A percentile compares a stretch with the other conserved stretches of the same genome.
Evolutionary conservation across 306 rosid genomes (phyloP).

Genomic region (Corylus avellana): DNA sequence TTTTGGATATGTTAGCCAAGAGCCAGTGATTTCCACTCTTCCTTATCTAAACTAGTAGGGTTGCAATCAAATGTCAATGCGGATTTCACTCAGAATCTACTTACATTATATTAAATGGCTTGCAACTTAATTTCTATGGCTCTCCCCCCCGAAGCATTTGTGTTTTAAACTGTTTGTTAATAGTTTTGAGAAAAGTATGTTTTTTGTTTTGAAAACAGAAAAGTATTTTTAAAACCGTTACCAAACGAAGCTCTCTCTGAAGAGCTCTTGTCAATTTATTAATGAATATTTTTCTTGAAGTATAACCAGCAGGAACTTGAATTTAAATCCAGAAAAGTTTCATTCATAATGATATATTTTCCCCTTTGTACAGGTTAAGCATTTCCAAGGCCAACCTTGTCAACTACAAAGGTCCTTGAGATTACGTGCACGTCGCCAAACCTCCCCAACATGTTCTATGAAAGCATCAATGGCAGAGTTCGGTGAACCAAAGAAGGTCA

Average conservation of each 20-base stretch:
- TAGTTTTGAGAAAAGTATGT: no score
- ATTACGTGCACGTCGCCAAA: not conserved
- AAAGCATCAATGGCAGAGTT: conserved; percentile 33
- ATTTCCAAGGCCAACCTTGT: conserved; percentile 11
- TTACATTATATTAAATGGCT: not conserved
- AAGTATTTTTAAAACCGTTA: no score
- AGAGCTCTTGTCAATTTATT: not conserved
- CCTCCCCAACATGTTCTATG: conserved; percentile 7
- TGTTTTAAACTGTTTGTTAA: no score
- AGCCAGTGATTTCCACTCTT: not conserved
- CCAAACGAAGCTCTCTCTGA: not conserved
- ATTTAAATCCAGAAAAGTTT: not conserved
- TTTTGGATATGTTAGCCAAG: not conserved
- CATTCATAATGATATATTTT: not conserved
- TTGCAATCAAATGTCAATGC: not conserved
- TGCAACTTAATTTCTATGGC: not conserved
- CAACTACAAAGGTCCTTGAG: conserved; percentile 10
- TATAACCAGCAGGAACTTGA: not conserved
- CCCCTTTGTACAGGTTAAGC: conserved; percentile 32
- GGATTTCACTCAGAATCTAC: not conserved
- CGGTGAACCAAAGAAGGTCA: conserved; percentile 26
- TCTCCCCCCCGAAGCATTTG: no score
- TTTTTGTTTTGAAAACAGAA: no score
- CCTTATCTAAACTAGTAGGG: not conserved
- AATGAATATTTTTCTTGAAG: not conserved